phyloP scores from a whole-genome alignment of 1,284 basidiomycete species.

The Prillingera fragicola region DNA sequence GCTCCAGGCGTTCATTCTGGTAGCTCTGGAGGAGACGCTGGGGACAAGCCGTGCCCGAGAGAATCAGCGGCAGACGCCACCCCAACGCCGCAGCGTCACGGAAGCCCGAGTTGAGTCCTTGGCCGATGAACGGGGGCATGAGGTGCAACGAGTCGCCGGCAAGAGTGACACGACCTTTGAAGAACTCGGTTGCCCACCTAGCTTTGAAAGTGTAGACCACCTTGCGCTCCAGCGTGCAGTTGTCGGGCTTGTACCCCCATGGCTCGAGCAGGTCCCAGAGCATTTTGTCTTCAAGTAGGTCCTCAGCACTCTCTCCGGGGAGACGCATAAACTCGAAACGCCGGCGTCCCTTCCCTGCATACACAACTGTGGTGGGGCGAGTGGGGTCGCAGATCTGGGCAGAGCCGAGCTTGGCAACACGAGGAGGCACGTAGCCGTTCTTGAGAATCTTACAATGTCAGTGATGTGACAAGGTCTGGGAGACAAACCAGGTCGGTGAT shows the following conservation, averaged over 20 bases:
- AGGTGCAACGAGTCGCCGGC: constrained; percentile 19
- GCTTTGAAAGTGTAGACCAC: constrained; percentile 23
- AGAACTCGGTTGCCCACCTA: constrained; percentile 19
- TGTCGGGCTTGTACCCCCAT: constrained; percentile 15
- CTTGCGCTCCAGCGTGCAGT: constrained; percentile 21
- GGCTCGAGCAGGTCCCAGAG: constrained; percentile 12
- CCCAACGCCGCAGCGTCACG: constrained; percentile 19
- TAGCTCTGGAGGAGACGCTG: constrained; percentile 12
- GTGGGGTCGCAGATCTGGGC: constrained; percentile 21
- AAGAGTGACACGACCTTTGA: constrained; percentile 13
- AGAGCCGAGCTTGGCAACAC: not conserved
- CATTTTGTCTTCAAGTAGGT: constrained; percentile 8
- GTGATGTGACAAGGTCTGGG: not conserved
- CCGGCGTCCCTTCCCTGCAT: constrained; percentile 12
- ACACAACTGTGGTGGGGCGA: constrained; percentile 19
- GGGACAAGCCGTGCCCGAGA: constrained; percentile 6
- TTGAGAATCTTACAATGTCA: constrained; percentile 9
- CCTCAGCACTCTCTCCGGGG: constrained; percentile 9
- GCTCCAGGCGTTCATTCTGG: constrained; percentile 15
- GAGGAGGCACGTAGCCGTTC: constrained; percentile 7
- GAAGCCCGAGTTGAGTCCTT: constrained; percentile 25
- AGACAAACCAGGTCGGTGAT: constrained; percentile 16
- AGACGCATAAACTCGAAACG: constrained; percentile 24
- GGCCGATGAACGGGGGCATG: constrained; percentile 26
- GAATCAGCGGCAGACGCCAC: constrained; percentile 17